Evolutionary conservation across 1,284 basidiomycete genomes (phyloP), one percentile per base, ranked within the genome.

Genomic region (Ceratobasidium sp.): DNA sequence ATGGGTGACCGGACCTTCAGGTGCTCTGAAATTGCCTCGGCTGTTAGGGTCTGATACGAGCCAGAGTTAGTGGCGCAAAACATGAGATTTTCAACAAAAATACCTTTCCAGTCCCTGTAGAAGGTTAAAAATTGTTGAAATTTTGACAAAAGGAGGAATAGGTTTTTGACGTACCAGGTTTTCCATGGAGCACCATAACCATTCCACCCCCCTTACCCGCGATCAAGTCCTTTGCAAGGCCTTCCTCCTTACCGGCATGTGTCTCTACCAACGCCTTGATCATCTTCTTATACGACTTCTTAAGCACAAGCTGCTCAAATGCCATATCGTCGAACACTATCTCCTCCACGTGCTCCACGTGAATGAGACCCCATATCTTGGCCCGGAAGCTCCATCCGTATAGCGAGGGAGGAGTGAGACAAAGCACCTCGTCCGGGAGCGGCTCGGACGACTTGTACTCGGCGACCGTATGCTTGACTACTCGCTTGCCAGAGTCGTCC

Each of bases 161-260:
- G 12, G n/a, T 26, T 23, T 48, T 23, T n/a, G 7, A 44, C 73
- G 15, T 38, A 75, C 73, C 73, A 52, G 73, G 73, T 50, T 75
- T 75, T 17, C 73, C 73, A 33, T 75, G 73, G 9, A 75, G 48
- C 28, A 75, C 73, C 73, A 75, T 75, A 54, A 75, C 73, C 73
- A 75, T 65, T 44, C 73, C 73, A 7, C 73, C 73, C n/a, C 73
- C 73, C 33, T 75, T 75, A 20, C 73, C 73, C 12, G 61, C 46
- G 5, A 75, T 62, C 44, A 75, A n/a, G 46, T 75, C 73, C 62
- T 66, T 75, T 17, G 61, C 73, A 17, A 75, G 44, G n/a, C 52
- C 73, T 23, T 75, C 40, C 1, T 50, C 62, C 15, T 62, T 28
- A 26, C 48, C 73, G 12, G 73, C 44, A 44, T 75, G 73, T 9